Evolutionary conservation across 192 early-diverging fungal species (phyloP).

Genomic region (Coemansia sp.): DNA sequence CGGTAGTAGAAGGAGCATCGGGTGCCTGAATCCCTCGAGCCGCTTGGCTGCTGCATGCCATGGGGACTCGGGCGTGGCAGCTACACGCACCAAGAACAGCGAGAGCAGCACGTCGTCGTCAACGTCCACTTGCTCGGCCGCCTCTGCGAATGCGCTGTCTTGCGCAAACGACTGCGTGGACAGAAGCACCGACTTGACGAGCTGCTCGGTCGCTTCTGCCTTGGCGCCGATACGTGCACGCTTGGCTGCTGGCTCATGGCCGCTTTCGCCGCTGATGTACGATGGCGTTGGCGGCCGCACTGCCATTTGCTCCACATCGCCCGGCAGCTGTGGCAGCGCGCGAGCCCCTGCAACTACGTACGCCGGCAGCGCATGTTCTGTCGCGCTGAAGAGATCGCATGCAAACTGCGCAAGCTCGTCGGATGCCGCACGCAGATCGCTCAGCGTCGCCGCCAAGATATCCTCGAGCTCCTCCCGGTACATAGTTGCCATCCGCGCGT

Average conservation of each 20-base stretch:
- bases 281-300: not conserved
- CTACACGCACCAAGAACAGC: slow-evolving; percentile 33
- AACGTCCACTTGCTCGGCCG: slow-evolving; percentile 28
- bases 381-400: slow-evolving; percentile 3
- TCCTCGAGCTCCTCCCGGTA: slow-evolving; percentile 53
- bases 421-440: not conserved
- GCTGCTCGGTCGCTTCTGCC: slow-evolving; percentile 7
- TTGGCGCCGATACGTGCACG: not conserved
- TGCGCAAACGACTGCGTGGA: slow-evolving; percentile 24
- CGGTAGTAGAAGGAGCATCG: slow-evolving; percentile 21
- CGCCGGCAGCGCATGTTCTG: slow-evolving; percentile 15
- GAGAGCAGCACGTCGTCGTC: slow-evolving; percentile 25
- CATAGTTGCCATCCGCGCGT: slow-evolving; percentile 50
- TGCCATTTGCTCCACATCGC: not conserved
- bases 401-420: slow-evolving; percentile 15
- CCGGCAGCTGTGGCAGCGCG: not conserved
- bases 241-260: not conserved
- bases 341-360: slow-evolving; percentile 11
- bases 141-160: slow-evolving; percentile 25
- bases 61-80: slow-evolving; percentile 1
- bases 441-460: slow-evolving; percentile 23
- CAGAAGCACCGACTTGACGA: slow-evolving; percentile 20
- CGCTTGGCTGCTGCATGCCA: slow-evolving; percentile 28
- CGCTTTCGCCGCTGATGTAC: not conserved
- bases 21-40: slow-evolving; percentile 29